A percentile compares a stretch with the other conserved stretches of the same genome.
These are phyloP conservation scores for Hypoxylon sp. DNA, from an alignment of 2,329 filamentous ascomycete genomes.

Conservation along the genomic window DNA sequence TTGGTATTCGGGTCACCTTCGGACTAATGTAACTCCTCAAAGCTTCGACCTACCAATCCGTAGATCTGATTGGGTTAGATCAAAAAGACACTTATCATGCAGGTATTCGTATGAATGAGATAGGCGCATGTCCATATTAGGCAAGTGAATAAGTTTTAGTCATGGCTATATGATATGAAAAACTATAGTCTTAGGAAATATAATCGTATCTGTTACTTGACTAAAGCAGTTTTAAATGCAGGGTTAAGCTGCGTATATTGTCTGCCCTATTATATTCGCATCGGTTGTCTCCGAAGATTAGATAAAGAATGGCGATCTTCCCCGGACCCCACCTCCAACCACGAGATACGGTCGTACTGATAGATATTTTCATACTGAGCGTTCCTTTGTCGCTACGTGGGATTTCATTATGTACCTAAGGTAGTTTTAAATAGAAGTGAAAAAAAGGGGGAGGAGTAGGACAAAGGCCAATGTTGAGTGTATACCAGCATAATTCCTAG, in stretches of 20 bases:
- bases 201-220: background rate
- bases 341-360: conserved; percentile 4
- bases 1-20: background rate
- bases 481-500: too few species aligned
- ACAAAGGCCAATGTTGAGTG: background rate
- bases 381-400: conserved; percentile 12
- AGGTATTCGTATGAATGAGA: conserved; percentile 6
- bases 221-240: background rate
- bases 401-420: background rate
- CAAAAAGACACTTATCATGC: background rate
- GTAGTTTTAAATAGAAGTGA: background rate
- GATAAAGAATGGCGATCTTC: conserved; percentile 33
- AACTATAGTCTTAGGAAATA: background rate
- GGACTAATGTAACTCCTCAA: background rate
- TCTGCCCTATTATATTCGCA: conserved; percentile 6
- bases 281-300: conserved; percentile 31
- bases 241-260: background rate
- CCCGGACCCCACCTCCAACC: conserved; percentile 29
- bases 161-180: background rate
- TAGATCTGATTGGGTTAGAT: too few species aligned
- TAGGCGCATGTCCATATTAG: conserved; percentile 11
- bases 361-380: background rate
- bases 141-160: conserved; percentile 14
- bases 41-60: background rate
- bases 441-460: background rate